Conservation (phyloP, 2,329 filamentous ascomycete species). For the Monascus ruber region DNA sequence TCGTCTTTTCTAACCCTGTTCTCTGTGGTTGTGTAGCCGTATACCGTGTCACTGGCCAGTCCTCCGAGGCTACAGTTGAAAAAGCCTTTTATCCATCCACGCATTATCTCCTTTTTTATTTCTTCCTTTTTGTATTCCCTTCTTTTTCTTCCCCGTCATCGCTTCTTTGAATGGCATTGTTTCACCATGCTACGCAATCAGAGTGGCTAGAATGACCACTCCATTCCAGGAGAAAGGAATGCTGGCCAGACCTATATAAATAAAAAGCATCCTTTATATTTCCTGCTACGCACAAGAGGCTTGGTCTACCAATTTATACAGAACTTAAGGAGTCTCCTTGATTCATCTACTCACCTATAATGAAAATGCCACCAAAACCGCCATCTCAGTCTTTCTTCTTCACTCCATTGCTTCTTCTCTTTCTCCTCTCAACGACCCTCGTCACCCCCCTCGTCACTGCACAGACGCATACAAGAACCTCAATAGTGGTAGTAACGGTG, state of each 20-base stretch:
- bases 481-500: slow-evolving; percentile 11
- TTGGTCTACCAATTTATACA: neutral
- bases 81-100: no score
- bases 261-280: neutral
- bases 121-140: no score
- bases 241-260: neutral
- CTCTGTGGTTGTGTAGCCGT: no score
- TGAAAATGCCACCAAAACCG: neutral
- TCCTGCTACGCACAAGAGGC: neutral
- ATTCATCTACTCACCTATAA: neutral
- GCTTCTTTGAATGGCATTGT: no score
- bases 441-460: slow-evolving; percentile 1
- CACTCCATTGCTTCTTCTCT: neutral
- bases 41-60: no score
- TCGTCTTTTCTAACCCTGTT: no score
- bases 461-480: slow-evolving; percentile 5
- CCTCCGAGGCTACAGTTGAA: no score
- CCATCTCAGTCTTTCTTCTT: neutral
- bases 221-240: neutral
- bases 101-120: no score
- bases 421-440: neutral
- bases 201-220: neutral
- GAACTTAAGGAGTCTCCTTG: neutral
- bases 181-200: no score
- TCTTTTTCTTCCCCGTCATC: no score